phyloP scores from a whole-genome alignment of 2,329 filamentous ascomycete genomes.

The Penicillium janthinellum region DNA sequence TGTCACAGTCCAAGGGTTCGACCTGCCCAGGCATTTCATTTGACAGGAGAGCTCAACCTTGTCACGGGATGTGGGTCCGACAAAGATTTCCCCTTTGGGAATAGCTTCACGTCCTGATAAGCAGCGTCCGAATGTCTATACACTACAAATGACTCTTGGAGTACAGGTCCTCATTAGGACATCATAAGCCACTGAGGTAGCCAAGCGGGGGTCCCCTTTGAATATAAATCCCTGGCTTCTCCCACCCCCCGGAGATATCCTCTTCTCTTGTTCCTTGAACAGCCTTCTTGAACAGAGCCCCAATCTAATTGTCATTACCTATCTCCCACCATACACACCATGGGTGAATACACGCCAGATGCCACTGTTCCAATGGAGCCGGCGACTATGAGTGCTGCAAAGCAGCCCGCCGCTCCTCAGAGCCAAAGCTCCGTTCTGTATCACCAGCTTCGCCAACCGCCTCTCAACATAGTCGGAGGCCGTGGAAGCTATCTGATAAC shows the following conservation, averaged over 20 bases:
- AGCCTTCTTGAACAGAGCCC: neutral
- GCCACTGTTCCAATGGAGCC: neutral
- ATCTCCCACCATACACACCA: conserved; percentile 1
- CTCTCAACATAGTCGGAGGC: conserved; percentile 48
- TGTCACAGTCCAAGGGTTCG: neutral
- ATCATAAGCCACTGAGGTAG: neutral
- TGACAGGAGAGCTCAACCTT: neutral
- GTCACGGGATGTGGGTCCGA: conserved; percentile 23
- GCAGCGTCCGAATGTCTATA: neutral
- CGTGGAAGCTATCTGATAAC: conserved; percentile 51
- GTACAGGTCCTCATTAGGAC: neutral
- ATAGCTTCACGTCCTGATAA: conserved; percentile 17
- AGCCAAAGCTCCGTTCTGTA: conserved; percentile 49
- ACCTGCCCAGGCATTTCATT: neutral
- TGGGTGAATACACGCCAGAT: conserved; percentile 26
- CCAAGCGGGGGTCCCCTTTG: neutral
- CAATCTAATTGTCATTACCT: conserved; percentile 1
- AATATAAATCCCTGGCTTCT: neutral
- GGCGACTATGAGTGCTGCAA: neutral
- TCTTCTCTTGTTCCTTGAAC: neutral
- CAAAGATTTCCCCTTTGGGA: conserved; percentile 28
- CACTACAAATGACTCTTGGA: neutral
- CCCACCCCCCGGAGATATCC: neutral
- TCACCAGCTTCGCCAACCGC: conserved; percentile 48
- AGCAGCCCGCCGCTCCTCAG: neutral